A percentile compares a stretch with the other conserved stretches of the same genome.
Evolutionary conservation across 495 filamentous ascomycete genomes (phyloP).

Genomic region (Aspergillus nidulans): DNA sequence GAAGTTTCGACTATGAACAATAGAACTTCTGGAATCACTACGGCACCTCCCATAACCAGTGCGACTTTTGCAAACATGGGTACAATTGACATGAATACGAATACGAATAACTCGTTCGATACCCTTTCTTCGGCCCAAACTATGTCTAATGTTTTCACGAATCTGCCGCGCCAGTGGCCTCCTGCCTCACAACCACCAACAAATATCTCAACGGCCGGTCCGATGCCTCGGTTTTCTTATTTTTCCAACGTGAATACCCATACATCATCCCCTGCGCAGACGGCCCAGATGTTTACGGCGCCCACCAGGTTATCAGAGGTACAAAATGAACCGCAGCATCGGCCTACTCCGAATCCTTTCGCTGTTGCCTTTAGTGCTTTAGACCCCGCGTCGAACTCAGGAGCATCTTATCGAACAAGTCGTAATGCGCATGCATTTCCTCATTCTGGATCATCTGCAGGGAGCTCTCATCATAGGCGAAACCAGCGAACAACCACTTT

Average conservation of each 20-base stretch:
- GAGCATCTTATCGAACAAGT: background rate
- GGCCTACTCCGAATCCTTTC: background rate
- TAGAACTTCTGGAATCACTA: background rate
- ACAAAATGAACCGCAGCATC: background rate
- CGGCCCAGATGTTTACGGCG: background rate
- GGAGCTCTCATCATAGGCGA: conserved; percentile 11
- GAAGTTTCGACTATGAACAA: background rate
- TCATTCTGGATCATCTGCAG: conserved; percentile 4
- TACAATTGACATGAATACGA: background rate
- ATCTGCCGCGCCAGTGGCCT: conserved; percentile 1
- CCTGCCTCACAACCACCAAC: background rate
- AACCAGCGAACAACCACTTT: conserved; percentile 11
- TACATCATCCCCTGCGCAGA: background rate
- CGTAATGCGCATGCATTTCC: conserved; percentile 1
- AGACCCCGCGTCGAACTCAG: background rate
- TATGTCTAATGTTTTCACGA: background rate
- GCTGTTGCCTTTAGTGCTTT: background rate
- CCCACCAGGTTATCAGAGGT: background rate
- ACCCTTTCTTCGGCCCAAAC: background rate
- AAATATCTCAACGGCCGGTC: background rate
- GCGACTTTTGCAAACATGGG: background rate
- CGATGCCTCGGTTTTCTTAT: background rate
- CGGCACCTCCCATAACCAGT: background rate
- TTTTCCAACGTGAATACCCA: background rate
- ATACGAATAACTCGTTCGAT: background rate